These are phyloP conservation scores for Ganoderma multipileum DNA, from an alignment of 1,284 basidiomycete genomes.

Conservation along the genomic window DNA sequence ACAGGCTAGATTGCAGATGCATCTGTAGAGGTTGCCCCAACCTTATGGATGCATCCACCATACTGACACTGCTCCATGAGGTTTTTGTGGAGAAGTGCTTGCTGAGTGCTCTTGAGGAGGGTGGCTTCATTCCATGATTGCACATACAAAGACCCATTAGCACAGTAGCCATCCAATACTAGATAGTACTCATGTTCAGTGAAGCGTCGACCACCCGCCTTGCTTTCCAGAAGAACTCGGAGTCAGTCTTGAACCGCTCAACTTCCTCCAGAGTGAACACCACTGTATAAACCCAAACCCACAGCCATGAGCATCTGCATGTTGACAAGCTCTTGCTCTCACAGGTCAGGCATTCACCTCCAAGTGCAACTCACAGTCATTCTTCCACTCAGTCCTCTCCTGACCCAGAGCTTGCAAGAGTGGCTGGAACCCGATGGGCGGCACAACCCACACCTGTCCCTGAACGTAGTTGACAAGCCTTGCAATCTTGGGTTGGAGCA, in stretches of 20 bases:
- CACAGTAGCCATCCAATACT: neutral
- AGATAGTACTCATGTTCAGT: constrained; percentile 51
- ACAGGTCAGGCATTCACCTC: too few relatives aligned
- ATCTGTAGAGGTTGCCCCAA: too few relatives aligned
- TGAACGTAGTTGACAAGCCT: constrained; percentile 63
- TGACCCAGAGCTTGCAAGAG: constrained; percentile 44
- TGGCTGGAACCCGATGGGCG: constrained; percentile 51
- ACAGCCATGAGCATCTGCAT: too few relatives aligned
- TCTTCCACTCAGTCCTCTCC: constrained; percentile 29
- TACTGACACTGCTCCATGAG: too few relatives aligned
- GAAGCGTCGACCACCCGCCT: constrained; percentile 56
- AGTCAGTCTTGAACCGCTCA: constrained; percentile 52
- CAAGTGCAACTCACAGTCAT: constrained; percentile 49
- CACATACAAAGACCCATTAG: constrained; percentile 49
- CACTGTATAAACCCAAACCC: neutral
- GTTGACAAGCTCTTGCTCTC: too few relatives aligned
- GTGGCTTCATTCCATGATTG: neutral
- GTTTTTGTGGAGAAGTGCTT: constrained; percentile 46
- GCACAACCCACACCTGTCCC: constrained; percentile 67
- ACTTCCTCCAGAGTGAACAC: constrained; percentile 47
- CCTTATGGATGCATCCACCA: too few relatives aligned
- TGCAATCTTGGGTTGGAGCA: constrained; percentile 59
- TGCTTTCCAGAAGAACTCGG: constrained; percentile 55
- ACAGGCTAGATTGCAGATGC: too few relatives aligned
- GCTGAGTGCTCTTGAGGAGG: neutral